phyloP scores from a whole-genome alignment of 140 eudicot genomes.

The Anethum foeniculum region DNA sequence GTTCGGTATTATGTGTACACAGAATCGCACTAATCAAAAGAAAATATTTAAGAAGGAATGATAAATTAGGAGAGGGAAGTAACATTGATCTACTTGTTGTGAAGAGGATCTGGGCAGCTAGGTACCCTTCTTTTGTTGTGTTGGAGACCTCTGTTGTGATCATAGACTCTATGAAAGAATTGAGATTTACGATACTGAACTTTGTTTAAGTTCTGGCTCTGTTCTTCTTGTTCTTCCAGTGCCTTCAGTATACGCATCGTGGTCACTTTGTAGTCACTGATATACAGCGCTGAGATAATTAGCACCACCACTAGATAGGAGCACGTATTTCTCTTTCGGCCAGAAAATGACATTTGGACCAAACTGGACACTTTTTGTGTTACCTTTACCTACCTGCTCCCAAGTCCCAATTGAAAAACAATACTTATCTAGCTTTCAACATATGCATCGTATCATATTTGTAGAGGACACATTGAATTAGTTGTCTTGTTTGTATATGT shows the following conservation, averaged over 20 bases:
- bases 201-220: background rate
- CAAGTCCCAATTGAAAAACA: background rate
- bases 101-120: constrained; percentile 96
- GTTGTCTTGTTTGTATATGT: background rate
- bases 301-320: constrained; percentile 30
- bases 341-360: constrained; percentile 31
- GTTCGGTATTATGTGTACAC: background rate
- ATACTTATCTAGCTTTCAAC: background rate
- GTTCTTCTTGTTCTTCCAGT: constrained; percentile 15
- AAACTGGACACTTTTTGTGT: background rate
- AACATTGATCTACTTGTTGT: constrained; percentile 40
- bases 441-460: background rate
- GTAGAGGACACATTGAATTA: background rate
- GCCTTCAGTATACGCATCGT: constrained; percentile 42
- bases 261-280: constrained; percentile 24
- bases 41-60: background rate
- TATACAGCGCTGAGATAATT: constrained; percentile 34
- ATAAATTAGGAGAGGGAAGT: background rate
- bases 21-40: background rate
- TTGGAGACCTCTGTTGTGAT: constrained; percentile 23
- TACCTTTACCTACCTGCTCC: background rate
- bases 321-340: constrained; percentile 26
- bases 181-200: constrained; percentile 16
- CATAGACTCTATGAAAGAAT: constrained; percentile 40
- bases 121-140: constrained; percentile 66